Base-by-base conservation (phyloP, 345 rosid species). In the Physaria fendleri region DNA sequence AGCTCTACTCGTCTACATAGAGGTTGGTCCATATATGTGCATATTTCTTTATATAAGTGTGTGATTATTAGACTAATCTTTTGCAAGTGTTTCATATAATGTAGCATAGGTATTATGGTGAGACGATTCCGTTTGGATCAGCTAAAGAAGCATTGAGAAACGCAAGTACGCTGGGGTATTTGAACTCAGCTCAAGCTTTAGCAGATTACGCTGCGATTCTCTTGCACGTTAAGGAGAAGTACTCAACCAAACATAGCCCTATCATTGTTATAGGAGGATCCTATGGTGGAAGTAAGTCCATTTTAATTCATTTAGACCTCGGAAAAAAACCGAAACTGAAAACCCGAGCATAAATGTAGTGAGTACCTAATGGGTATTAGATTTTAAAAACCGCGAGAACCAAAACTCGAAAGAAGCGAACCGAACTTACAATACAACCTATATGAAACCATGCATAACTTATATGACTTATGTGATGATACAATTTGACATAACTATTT, bases 221-320 rank as follows among this genome's bases (percentile, higher is more conserved):
- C 16, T 39, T 73, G 47, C 67, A 78, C 33, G 49, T 81, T 28
- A 87, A 82, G 73, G 52, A 75, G 39, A 55, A 33, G 7, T 42
- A 68, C 12, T 6, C 56, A 5, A 79, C 88, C 22, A 25, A 49
- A 16, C 49, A 65, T 54, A 77, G 80, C 49, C 95, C 87, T 5
- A 82, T 81, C 7, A 80, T 86, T 18, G 90, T 83, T 25, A 9
- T 77, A 1, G 90, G 90, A 61, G 95, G 85, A 71, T 86, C 90
- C 6, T 86, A 83, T 2, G 85, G 90, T 6, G 94, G 94, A 83
- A 85, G 94, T 85, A 83, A 63, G 74, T 32, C 52, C 51, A 37
- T 16, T n/a, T n/a, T n/a, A 10, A 30, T 35, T 9, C 10, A n/a
- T n/a, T 37, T 11, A 30, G 12, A 37, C 6, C n/a, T n/a, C n/a